Evolutionary conservation across 2,329 filamentous ascomycete species (phyloP), one percentile per base, ranked within the genome.

Genomic region (Ophiostoma montium): DNA sequence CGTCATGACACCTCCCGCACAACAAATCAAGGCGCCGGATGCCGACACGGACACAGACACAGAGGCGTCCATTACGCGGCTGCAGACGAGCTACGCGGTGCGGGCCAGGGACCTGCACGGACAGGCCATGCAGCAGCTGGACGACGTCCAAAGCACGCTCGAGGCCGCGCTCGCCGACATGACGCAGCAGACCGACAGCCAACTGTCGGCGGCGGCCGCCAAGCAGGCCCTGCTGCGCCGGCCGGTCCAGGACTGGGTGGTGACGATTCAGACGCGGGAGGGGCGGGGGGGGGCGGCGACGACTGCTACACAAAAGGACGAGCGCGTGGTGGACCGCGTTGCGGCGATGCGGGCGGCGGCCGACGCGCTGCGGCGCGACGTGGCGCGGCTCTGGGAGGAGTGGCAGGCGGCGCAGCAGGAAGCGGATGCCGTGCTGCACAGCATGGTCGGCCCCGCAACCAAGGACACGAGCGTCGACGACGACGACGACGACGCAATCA

Each of bases 361-460:
- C 0, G 44, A 38, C 6, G 11, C 49, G 9, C 38, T 59, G 5
- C 53, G 56, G 47, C 35, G 6, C 2, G 54, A 57, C 7, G 49
- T 57, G 5, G 44, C 35, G 6, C 36, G 23, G 8, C 46, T 57
- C 5, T 59, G 56, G 58, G 27, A 49, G 5, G 52, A 57, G 59
- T 70, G 51, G 65, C 69, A 49, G 27, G 51, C 53, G 18, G 65
- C 67, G 9, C 68, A 70, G n/a, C 67, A 70, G 3, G 63, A 66
- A 11, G 59, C 62, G 2, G 58, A 65, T 16, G 63, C 65, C 52
- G 57, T 59, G 3, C 31, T 55, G 9, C 38, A 27, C 38, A 27
- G 3, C 35, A 47, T 5, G 15, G 10, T 5, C 32, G 30, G n/a
- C n/a, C n/a, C n/a, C n/a, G n/a, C n/a, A n/a, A n/a, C n/a, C 1